These are phyloP conservation scores for Hydnomerulius pinastri DNA, from an alignment of 768 basidiomycete genomes.

Conservation along the genomic window DNA sequence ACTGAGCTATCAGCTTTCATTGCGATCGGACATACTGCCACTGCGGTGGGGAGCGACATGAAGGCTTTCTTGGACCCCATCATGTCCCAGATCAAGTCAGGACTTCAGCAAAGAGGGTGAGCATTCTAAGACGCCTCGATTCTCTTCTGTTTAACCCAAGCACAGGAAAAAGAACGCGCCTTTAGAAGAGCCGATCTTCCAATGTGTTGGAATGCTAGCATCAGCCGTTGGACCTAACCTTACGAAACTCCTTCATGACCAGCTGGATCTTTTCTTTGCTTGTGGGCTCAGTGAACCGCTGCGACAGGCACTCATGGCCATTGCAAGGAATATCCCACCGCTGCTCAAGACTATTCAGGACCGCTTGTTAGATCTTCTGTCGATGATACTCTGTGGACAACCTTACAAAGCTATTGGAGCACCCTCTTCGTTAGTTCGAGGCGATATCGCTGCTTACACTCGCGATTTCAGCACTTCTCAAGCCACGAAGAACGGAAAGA, in stretches of 20 bases:
- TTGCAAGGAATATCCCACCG: conserved; percentile 86
- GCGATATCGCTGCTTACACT: conserved; percentile 49
- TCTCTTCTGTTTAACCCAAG: conserved; percentile 1
- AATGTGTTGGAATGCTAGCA: conserved; percentile 96
- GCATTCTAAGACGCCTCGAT: conserved; percentile 13
- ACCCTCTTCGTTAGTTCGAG: conserved; percentile 60
- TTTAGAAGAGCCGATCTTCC: conserved; percentile 93
- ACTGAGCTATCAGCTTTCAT: conserved; percentile 70
- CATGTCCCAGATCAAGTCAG: conserved; percentile 85
- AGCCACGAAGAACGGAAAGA: conserved; percentile 58
- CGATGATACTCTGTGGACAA: conserved; percentile 78
- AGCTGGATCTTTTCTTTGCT: conserved; percentile 94
- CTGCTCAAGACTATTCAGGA: conserved; percentile 93
- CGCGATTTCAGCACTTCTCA: conserved; percentile 56
- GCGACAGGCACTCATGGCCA: conserved; percentile 78
- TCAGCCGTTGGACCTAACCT: conserved; percentile 94
- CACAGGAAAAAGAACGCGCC: conserved; percentile 84
- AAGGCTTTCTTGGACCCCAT: conserved; percentile 92
- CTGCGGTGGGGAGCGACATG: conserved; percentile 91
- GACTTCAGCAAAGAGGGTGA: conserved; percentile 86
- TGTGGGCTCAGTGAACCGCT: conserved; percentile 92
- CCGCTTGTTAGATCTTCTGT: conserved; percentile 85
- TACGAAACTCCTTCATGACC: conserved; percentile 93
- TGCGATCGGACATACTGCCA: conserved; percentile 94
- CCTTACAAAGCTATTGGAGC: conserved; percentile 88